Conservation (phyloP, 2,329 filamentous ascomycete species). For the Helotiales sp. region DNA sequence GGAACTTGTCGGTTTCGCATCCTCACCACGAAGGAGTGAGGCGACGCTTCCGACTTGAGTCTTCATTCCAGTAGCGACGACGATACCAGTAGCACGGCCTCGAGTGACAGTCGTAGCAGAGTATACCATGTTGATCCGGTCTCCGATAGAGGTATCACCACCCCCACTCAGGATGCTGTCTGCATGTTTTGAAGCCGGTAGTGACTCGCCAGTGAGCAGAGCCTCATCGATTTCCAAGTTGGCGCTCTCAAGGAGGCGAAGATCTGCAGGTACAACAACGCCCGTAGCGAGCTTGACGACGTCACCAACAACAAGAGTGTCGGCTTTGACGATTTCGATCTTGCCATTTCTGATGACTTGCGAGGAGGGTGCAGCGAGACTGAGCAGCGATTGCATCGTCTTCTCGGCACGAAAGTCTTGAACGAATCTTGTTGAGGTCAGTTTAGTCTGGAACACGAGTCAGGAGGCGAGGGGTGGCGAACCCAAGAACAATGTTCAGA, state of each 20-base stretch:
- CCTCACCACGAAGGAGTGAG: conserved; percentile 65
- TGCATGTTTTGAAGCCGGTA: conserved; percentile 70
- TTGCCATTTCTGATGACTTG: conserved; percentile 61
- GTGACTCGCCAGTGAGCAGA: conserved; percentile 74
- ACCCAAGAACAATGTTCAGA: conserved; percentile 67
- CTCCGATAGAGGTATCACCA: conserved; percentile 64
- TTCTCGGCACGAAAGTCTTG: conserved; percentile 67
- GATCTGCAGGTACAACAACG: conserved; percentile 72
- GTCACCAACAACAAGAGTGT: conserved; percentile 68
- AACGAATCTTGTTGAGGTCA: conserved; percentile 49
- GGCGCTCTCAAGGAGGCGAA: conserved; percentile 67
- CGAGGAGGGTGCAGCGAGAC: conserved; percentile 53
- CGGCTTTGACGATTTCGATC: conserved; percentile 57
- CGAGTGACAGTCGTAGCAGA: conserved; percentile 75
- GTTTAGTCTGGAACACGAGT: background rate
- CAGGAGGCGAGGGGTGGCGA: background rate
- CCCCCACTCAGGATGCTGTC: conserved; percentile 55
- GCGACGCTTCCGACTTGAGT: conserved; percentile 80
- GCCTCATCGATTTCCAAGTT: conserved; percentile 80
- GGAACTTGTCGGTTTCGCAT: conserved; percentile 55
- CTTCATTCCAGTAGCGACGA: conserved; percentile 72
- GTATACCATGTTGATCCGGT: conserved; percentile 73
- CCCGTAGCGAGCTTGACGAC: conserved; percentile 66
- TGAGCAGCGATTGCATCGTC: conserved; percentile 61
- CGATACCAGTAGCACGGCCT: conserved; percentile 71